Evolutionary conservation across 2,329 filamentous ascomycete species (phyloP).

Genomic region (Ambrosiella cleistominuta): DNA sequence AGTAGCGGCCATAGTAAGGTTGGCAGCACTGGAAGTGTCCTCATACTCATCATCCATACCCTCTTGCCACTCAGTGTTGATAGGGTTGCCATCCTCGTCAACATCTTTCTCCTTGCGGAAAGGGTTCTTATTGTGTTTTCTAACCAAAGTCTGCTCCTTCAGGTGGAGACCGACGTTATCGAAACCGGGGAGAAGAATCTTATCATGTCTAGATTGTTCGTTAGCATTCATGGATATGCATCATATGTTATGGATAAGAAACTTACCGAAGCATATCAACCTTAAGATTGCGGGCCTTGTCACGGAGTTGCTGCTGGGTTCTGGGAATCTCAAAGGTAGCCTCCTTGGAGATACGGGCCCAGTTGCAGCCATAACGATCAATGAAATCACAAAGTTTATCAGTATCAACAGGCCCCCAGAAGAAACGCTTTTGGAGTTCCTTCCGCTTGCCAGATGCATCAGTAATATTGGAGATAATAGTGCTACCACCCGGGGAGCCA

Average conservation of each 20-base stretch:
- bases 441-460: conserved; percentile 11
- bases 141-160: conserved; percentile 30
- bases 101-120: conserved; percentile 29
- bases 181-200: conserved; percentile 28
- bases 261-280: conserved; percentile 30
- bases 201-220: conserved; percentile 21
- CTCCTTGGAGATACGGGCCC: conserved; percentile 13
- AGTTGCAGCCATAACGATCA: conserved; percentile 13
- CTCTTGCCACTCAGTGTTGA: conserved; percentile 20
- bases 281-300: conserved; percentile 41
- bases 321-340: conserved; percentile 19
- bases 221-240: background rate
- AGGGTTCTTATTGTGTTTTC: conserved; percentile 30
- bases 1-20: background rate
- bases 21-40: background rate
- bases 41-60: conserved; percentile 13
- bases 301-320: conserved; percentile 37
- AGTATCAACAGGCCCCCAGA: conserved; percentile 15
- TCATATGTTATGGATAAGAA: background rate
- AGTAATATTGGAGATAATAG: background rate
- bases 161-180: conserved; percentile 31
- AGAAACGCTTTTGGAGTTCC: conserved; percentile 14
- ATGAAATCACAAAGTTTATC: conserved; percentile 11
- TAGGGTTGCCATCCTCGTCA: conserved; percentile 22
- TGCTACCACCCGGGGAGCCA: background rate